Percentiles rank a stretch among this genome's conserved stretches.
These are phyloP conservation scores for Coniochaeta ligniaria DNA, from an alignment of 2,329 filamentous ascomycete species.

Conservation along the genomic window DNA sequence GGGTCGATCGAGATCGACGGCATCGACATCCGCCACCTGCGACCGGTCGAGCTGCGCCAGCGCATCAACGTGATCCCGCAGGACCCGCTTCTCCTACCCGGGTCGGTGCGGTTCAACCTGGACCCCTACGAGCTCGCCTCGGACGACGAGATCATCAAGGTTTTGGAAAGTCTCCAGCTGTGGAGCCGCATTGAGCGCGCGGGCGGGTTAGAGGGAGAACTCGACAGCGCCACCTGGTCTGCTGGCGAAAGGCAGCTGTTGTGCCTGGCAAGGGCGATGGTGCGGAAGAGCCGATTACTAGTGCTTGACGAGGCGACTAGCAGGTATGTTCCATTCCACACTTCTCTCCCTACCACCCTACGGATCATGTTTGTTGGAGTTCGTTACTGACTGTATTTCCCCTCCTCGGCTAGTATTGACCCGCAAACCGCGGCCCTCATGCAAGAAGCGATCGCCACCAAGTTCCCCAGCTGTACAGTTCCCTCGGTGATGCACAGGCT, in stretches of 20 bases:
- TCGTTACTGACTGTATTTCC: neutral
- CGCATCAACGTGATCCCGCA: constrained; percentile 37
- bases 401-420: constrained; percentile 34
- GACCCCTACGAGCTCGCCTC: constrained; percentile 27
- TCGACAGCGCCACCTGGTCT: constrained; percentile 11
- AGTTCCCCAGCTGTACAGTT: constrained; percentile 46
- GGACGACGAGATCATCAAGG: constrained; percentile 17
- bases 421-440: constrained; percentile 44
- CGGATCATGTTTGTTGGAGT: neutral
- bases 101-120: constrained; percentile 37
- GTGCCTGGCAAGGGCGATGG: constrained; percentile 35
- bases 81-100: constrained; percentile 39
- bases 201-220: constrained; percentile 20
- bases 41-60: constrained; percentile 8
- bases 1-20: constrained; percentile 26
- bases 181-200: too few species aligned
- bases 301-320: constrained; percentile 35
- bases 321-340: constrained; percentile 5
- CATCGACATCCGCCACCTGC: constrained; percentile 21
- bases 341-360: neutral
- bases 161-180: too few species aligned
- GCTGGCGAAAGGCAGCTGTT: constrained; percentile 42
- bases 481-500: constrained; percentile 23
- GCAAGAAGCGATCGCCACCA: constrained; percentile 42
- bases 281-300: constrained; percentile 27